These are phyloP conservation scores for Colletotrichum cordylinicola DNA, from an alignment of 2,329 filamentous ascomycete genomes.

Conservation along the genomic window DNA sequence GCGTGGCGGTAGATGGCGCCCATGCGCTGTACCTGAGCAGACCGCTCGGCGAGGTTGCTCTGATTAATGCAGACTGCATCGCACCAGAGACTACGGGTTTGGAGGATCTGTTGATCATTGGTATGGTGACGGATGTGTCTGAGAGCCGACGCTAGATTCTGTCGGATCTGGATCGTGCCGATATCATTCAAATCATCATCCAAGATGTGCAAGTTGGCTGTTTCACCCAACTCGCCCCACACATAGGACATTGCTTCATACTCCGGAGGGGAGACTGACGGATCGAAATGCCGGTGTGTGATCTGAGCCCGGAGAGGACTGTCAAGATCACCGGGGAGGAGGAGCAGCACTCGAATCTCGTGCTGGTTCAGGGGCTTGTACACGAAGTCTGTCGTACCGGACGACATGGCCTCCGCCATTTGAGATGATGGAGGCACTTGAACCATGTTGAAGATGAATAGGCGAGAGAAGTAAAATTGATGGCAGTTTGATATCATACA, in stretches of 20 bases:
- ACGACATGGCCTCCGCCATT: fast-evolving
- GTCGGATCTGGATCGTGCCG: not conserved
- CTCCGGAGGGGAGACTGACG: fast-evolving
- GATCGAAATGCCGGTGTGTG: not conserved
- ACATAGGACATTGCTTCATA: not conserved
- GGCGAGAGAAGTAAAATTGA: fast-evolving
- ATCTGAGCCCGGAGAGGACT: not conserved
- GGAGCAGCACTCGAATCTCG: not conserved
- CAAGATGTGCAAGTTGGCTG: not conserved
- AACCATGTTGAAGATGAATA: not conserved
- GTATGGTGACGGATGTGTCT: not conserved
- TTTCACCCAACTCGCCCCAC: not conserved
- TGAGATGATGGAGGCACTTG: not conserved
- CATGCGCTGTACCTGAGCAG: not conserved
- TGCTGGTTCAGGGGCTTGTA: fast-evolving
- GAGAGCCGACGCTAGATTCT: not conserved
- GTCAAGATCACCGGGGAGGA: fast-evolving
- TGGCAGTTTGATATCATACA: not conserved
- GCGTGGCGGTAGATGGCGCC: not conserved
- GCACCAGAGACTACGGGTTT: not conserved
- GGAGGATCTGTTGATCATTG: not conserved
- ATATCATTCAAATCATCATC: not conserved
- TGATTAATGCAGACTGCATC: not conserved
- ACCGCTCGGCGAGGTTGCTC: not conserved
- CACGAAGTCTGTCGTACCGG: not conserved